Base-by-base conservation (phyloP, 257 asterid species). In the Nicotiana sylvestris region DNA sequence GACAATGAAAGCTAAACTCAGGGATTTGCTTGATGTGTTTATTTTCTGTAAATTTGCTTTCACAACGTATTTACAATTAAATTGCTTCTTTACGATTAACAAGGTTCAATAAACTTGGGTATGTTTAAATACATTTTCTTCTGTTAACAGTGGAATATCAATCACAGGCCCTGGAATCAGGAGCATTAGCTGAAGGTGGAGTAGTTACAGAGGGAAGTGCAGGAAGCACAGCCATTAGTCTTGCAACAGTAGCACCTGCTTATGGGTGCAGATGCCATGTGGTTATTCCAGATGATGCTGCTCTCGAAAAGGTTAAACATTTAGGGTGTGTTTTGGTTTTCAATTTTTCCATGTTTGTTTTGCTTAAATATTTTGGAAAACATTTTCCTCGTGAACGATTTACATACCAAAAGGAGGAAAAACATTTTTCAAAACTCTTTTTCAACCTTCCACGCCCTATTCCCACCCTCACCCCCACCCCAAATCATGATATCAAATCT, bases 181-280 rank as follows among this genome's bases (percentile, higher is more conserved):
- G 97, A 89, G 89, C 87, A 57, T 91, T 96, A 76, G 85, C 88
- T 82, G 96, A 92, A 68, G 98, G 98, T 4, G 98, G 99, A 29
- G 91, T 94, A 80, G 93, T 96, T 77, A 94, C 97, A 11, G 98
- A 96, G 91, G 99, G 99, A 70, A 96, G 98, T 87, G 98, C 99
- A 51, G 99, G 99, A 85, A 96, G 99, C 92, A 92, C 97, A 0
- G 99, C 98, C 82, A 94, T 96, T 86, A 94, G 99, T 82, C 97
- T 96, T 72, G 98, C 99, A 77, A 96, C 97, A 27, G 97, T 94
- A 67, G 97, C 97, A 80, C 98, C 99, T 49, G 99, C 97, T 43
- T 92, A 88, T 87, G 98, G 98, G 83, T 96, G 99, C 85, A 92
- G 88, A 88, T 96, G 99, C 87, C 99, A 92, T 87, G 99, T 94